These are phyloP conservation scores for Leptomonas seymouri DNA, from an alignment of 208 protist genomes.

Conservation along the genomic window DNA sequence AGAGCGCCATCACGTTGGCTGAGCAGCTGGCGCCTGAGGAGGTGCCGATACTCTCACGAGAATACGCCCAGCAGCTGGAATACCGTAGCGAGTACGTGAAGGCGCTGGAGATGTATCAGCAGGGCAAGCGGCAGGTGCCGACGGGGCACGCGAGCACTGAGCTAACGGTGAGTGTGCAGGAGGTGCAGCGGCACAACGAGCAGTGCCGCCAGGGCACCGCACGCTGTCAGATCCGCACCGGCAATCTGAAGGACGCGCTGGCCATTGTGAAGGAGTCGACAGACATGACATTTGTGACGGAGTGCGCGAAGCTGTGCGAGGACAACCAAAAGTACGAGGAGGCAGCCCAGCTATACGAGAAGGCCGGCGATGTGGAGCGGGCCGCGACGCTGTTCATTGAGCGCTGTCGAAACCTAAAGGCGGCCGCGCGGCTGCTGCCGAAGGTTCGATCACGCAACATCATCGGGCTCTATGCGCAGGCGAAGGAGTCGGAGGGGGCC, in stretches of 20 bases:
- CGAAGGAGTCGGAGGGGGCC: slow-evolving; percentile 88
- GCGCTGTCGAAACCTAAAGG: slow-evolving; percentile 92
- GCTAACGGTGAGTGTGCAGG: slow-evolving; percentile 65
- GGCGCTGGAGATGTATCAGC: slow-evolving; percentile 91
- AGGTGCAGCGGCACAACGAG: slow-evolving; percentile 83
- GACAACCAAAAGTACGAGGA: slow-evolving; percentile 92
- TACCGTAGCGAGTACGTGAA: slow-evolving; percentile 94
- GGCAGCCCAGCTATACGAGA: slow-evolving; percentile 95
- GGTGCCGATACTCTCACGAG: slow-evolving; percentile 91
- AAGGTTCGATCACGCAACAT: slow-evolving; percentile 95
- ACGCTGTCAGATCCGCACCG: slow-evolving; percentile 89
- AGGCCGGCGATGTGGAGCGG: slow-evolving; percentile 88
- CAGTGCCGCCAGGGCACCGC: slow-evolving; percentile 87
- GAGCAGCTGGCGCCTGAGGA: slow-evolving; percentile 89
- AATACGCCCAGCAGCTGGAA: slow-evolving; percentile 97
- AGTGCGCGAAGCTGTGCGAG: slow-evolving; percentile 96
- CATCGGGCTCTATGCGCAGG: slow-evolving; percentile 91
- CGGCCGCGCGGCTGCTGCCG: slow-evolving; percentile 82
- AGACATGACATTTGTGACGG: slow-evolving; percentile 65
- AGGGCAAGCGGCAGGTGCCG: slow-evolving; percentile 59
- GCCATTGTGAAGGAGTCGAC: slow-evolving; percentile 80
- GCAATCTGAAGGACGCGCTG: slow-evolving; percentile 85
- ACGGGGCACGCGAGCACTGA: slow-evolving; percentile 83
- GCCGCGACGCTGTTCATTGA: slow-evolving; percentile 96
- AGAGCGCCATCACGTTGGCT: slow-evolving; percentile 93